Base-by-base conservation (phyloP, 306 rosid genomes). In the Hylodesmum podocarpum region DNA sequence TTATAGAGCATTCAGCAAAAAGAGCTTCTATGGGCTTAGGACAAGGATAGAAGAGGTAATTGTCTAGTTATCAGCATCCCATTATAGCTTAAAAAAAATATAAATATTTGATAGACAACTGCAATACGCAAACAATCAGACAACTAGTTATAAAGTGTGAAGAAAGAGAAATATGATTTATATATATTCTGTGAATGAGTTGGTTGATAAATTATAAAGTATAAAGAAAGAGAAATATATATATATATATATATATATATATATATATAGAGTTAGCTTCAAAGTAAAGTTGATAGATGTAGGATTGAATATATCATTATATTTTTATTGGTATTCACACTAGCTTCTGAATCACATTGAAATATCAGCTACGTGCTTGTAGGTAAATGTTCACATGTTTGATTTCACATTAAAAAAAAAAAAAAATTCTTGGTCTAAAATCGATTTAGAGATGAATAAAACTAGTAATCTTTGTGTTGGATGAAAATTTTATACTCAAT, bases 21-120 rank as follows among this genome's bases (percentile, higher is more conserved):
- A 88, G 82, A 91, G 90, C 86, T 91, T 94, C 84, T 33, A 66
- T 67, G 84, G 46, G 28, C 77, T 91, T 29, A 82, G 89, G 84
- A 78, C 84, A n/a, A 88, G 97, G 80, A 91, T 94, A 58, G 87
- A 89, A 84, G 96, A 94, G 97, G 97, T 93, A 84, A 72, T 34
- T 58, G 11, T 59, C 18, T 25, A 9, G 28, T 39, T 21, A 18
- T 47, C 44, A 16, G 9, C 29, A 21, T 10, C 4, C 43, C 62
- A 69, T n/a, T n/a, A n/a, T n/a, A n/a, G n/a, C n/a, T n/a, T n/a
- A n/a, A n/a, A n/a, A n/a, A n/a, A n/a, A n/a, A n/a, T n/a, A n/a
- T n/a, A n/a, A n/a, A n/a, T n/a, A n/a, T n/a, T n/a, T n/a, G n/a
- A n/a, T n/a, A n/a, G n/a, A n/a, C n/a, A n/a, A n/a, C n/a, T n/a